These are phyloP conservation scores for Leishmania tarentolae DNA, from an alignment of 208 protist species.

Conservation along the genomic window DNA sequence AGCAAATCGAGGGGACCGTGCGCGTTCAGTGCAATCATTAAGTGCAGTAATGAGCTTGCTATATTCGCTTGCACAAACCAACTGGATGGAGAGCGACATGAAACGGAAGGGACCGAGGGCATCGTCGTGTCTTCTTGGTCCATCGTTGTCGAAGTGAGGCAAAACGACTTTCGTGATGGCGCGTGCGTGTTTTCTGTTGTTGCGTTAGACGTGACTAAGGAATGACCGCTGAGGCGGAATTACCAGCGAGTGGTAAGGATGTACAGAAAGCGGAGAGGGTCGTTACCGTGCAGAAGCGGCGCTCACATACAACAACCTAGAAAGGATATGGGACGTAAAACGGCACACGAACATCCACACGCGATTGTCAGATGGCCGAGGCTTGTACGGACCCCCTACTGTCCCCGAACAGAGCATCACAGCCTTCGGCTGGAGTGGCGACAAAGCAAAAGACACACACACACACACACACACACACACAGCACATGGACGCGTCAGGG, in stretches of 20 bases:
- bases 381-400: too few species aligned
- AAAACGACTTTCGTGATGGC: not conserved
- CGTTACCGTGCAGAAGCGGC: not conserved
- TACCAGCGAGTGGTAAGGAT: not conserved
- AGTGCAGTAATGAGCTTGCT: not conserved
- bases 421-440: too few species aligned
- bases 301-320: not conserved
- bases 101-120: not conserved
- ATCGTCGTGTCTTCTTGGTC: not conserved
- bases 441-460: not conserved
- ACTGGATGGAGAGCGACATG: not conserved
- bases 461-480: too few species aligned
- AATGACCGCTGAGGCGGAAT: not conserved
- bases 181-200: too few species aligned
- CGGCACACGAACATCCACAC: not conserved
- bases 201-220: not conserved
- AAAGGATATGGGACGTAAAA: not conserved
- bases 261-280: not conserved
- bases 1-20: not conserved
- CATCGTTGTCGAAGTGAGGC: not conserved
- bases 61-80: not conserved
- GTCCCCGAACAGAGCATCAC: too few species aligned
- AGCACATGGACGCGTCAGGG: not conserved
- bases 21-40: not conserved
- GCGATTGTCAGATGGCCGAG: not conserved